Base-by-base conservation (phyloP, 768 basidiomycete species). In the Lactarius deliciosus region DNA sequence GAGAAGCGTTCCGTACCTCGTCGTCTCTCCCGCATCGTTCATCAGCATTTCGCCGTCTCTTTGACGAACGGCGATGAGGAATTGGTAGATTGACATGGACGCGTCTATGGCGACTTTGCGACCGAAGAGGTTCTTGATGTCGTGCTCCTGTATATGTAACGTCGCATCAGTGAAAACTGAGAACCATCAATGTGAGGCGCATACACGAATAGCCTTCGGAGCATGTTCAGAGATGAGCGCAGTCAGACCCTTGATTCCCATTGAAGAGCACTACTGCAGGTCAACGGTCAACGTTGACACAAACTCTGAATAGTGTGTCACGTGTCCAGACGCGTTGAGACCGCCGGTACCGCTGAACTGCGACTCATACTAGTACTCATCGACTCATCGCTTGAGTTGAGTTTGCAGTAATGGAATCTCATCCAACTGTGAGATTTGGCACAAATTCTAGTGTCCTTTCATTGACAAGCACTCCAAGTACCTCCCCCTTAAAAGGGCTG, bases 91-190 rank as follows among this genome's bases (percentile, higher is more conserved):
- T 2, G 89, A 92, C 92, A 95, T 94, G 67, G 92, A 95, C 75
- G 97, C 97, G 82, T 99, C 97, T 70, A 99, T 94, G 66, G 96
- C 96, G 70, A 98, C 95, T 81, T 98, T 98, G 72, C 97, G 88
- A 1, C 97, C 96, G 71, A 99, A 98, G 54, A 99, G 87, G 30
- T 93, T 95, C 80, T 97, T 96, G 64, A 98, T 98, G 45, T 96
- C 93, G 75, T 96, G 93, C 72, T 96, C 94, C 76, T 89, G 75
- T 65, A 20, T 30, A 11, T 32, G 56, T 34, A 34, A 34, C 34
- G 9, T 61, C 65, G 45, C 63, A 63, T 61, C 56, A 54, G 45
- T 45, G 60, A 22, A 16, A 41, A 13, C 25, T 13, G 25, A 15
- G 56, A 10, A n/a, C 36, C 28, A 5, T 50, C 57, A 20, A 43